Conservation (phyloP, 1,284 basidiomycete species). For the Trametes versicolor region DNA sequence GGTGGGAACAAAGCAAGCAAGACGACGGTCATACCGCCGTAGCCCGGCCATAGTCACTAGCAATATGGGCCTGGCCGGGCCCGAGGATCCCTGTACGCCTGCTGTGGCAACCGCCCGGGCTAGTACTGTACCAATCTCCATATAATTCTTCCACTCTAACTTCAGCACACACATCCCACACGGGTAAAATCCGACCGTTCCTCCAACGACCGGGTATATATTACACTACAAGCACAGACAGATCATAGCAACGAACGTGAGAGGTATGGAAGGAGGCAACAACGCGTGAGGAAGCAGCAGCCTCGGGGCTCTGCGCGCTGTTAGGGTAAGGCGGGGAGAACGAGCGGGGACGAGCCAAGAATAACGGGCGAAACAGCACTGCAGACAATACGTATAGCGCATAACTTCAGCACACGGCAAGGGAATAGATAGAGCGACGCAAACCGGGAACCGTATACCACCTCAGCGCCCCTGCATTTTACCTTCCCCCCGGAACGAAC, state of each 20-base stretch:
- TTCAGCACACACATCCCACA: background rate
- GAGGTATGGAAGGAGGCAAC: background rate
- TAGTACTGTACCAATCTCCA: background rate
- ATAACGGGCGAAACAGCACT: too few relatives aligned
- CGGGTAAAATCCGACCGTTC: background rate
- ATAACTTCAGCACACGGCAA: slow-evolving; percentile 1
- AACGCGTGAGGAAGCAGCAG: background rate
- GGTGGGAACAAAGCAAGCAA: background rate
- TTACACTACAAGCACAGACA: slow-evolving; percentile 23
- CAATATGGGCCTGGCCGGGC: too few relatives aligned
- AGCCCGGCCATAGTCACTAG: too few relatives aligned
- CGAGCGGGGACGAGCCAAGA: background rate
- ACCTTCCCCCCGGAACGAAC: background rate
- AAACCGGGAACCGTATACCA: background rate
- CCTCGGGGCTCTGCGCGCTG: background rate
- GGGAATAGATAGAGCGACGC: background rate
- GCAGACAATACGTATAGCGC: background rate
- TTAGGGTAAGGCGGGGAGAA: too few relatives aligned
- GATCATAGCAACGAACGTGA: slow-evolving; percentile 1
- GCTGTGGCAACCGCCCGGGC: background rate
- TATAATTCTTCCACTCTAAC: background rate
- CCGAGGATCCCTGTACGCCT: background rate
- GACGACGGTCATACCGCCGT: background rate
- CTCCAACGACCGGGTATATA: slow-evolving; percentile 14
- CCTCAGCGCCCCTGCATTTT: background rate